Evolutionary conservation across 441 rosid species (phyloP).

Genomic region (Jatropha podagrica): DNA sequence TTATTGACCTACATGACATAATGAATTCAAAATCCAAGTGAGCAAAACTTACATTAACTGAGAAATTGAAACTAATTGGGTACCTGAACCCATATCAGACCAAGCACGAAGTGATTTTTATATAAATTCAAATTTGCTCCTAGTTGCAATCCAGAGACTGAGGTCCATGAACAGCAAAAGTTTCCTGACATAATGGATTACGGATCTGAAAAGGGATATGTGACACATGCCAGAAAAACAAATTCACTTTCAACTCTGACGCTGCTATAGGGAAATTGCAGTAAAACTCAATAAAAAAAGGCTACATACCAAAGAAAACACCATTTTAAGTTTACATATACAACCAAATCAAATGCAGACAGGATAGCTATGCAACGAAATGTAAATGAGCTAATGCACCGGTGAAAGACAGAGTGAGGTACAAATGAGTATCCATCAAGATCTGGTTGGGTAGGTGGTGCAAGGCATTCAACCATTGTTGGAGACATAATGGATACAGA

Average conservation of each 20-base stretch:
- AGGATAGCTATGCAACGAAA: not conserved
- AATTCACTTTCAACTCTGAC: not conserved
- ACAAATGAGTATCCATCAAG: slow-evolving; percentile 37
- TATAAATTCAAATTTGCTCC: slow-evolving; percentile 1
- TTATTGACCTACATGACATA: too few species aligned
- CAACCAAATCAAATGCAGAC: not conserved
- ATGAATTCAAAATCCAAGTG: not conserved
- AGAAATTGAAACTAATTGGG: not conserved
- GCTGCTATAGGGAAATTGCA: not conserved
- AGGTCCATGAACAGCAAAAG: slow-evolving; percentile 33
- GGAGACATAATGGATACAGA: slow-evolving; percentile 27
- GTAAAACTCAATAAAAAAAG: not conserved
- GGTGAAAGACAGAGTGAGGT: slow-evolving; percentile 18
- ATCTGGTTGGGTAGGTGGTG: slow-evolving; percentile 33
- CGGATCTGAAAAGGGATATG: slow-evolving; percentile 29
- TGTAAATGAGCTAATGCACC: not conserved
- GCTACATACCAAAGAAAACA: not conserved
- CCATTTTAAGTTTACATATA: not conserved
- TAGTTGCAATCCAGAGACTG: slow-evolving; percentile 33
- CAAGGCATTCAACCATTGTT: slow-evolving; percentile 27
- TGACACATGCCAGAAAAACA: slow-evolving; percentile 19
- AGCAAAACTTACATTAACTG: not conserved
- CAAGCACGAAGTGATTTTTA: not conserved
- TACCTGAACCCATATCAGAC: not conserved
- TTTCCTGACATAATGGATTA: slow-evolving; percentile 22